phyloP scores from a whole-genome alignment of 176 grass and related monocot genomes.

The Avena insularis region DNA sequence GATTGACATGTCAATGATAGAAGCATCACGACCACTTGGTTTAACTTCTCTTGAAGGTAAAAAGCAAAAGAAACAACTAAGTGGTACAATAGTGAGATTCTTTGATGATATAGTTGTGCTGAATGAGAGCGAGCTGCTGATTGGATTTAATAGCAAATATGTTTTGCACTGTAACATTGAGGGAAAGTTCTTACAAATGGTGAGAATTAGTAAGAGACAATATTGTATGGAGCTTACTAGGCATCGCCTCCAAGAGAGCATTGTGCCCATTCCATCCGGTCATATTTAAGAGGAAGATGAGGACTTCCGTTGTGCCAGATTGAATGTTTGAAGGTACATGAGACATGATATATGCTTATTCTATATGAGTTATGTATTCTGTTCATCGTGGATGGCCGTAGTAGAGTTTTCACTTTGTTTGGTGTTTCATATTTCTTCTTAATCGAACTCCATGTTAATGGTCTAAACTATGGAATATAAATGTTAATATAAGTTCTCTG shows the following conservation, averaged over 20 bases:
- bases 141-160: not conserved
- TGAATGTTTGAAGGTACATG: no score
- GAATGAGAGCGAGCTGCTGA: not conserved
- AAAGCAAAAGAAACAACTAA: not conserved
- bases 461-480: no score
- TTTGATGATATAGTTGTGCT: not conserved
- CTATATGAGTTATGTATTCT: no score
- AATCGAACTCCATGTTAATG: no score
- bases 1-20: not conserved
- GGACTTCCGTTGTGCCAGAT: not conserved
- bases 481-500: no score
- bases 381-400: no score
- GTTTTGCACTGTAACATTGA: not conserved
- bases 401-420: no score
- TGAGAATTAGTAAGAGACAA: not conserved
- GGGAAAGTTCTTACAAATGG: not conserved
- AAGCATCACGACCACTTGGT: not conserved
- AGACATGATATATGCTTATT: no score
- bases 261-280: not conserved
- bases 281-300: not conserved
- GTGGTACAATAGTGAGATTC: not conserved
- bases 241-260: not conserved
- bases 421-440: no score
- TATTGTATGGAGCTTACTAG: not conserved
- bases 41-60: not conserved